phyloP scores from a whole-genome alignment of 306 rosid species.

The Cucurbita pepo region DNA sequence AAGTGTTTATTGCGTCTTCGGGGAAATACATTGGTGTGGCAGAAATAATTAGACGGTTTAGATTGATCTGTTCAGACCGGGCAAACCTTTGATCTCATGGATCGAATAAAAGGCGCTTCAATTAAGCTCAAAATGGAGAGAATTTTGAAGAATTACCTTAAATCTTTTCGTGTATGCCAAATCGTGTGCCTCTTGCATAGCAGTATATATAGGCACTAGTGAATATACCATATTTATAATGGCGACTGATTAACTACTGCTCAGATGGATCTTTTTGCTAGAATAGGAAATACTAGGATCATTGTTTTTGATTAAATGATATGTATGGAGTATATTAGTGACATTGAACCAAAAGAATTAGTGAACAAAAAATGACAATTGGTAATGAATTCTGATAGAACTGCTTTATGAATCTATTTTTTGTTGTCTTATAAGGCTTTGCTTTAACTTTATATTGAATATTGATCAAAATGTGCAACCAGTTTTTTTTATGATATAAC shows the following conservation, averaged over 20 bases:
- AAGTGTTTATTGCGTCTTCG: background rate
- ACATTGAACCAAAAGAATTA: background rate
- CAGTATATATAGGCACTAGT: background rate
- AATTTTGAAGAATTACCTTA: background rate
- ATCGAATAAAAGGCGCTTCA: background rate
- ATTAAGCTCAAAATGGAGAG: background rate
- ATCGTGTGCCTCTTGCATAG: background rate
- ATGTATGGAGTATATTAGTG: background rate
- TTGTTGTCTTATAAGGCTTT: background rate
- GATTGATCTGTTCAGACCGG: background rate
- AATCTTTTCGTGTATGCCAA: background rate
- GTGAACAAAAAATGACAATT: background rate
- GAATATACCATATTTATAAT: background rate
- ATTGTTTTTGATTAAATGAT: background rate
- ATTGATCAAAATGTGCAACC: background rate
- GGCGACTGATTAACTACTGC: background rate
- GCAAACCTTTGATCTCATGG: background rate
- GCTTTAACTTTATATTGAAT: background rate
- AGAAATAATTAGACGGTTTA: background rate
- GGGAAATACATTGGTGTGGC: background rate
- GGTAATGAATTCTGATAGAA: background rate
- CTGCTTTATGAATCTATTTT: background rate
- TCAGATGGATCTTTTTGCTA: background rate
- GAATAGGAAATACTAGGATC: background rate
- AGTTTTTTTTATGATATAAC: background rate